Percentiles rank a stretch among this genome's conserved stretches.
These are phyloP conservation scores for Rhizophlyctis rosea DNA, from an alignment of 192 early-diverging fungal genomes.

Conservation along the genomic window DNA sequence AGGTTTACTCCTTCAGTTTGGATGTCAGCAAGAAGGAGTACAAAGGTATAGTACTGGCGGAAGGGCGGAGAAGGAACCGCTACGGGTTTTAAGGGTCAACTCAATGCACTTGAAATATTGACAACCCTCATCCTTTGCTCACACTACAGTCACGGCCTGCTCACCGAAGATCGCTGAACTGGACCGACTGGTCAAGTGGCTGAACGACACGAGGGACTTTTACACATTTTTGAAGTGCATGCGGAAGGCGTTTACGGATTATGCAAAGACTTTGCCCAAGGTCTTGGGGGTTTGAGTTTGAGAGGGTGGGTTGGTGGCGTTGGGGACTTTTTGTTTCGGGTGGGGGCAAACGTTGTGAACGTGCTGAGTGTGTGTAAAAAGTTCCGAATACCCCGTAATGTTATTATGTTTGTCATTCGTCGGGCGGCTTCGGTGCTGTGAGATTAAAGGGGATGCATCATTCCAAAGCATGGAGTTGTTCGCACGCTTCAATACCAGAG, in stretches of 20 bases:
- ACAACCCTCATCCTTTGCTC: neutral
- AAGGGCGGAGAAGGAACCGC: neutral
- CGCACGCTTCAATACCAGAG: too few relatives aligned
- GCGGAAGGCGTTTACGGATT: slow-evolving; percentile 54
- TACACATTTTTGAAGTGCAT: slow-evolving; percentile 68
- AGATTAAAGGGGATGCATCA: too few relatives aligned
- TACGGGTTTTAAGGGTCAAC: neutral
- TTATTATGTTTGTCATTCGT: too few relatives aligned
- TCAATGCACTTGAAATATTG: neutral
- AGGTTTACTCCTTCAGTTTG: slow-evolving; percentile 51
- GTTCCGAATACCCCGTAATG: too few relatives aligned
- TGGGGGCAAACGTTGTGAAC: too few relatives aligned
- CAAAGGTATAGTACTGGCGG: slow-evolving; percentile 33
- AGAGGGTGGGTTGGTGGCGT: too few relatives aligned
- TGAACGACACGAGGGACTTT: slow-evolving; percentile 66
- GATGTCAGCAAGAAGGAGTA: slow-evolving; percentile 58
- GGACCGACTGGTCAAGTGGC: slow-evolving; percentile 40
- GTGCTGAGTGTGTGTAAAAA: too few relatives aligned
- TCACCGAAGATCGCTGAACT: slow-evolving; percentile 47
- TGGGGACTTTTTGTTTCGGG: too few relatives aligned
- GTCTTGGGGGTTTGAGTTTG: too few relatives aligned
- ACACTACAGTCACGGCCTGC: slow-evolving; percentile 47
- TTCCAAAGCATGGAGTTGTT: too few relatives aligned
- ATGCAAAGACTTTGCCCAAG: slow-evolving; percentile 28
- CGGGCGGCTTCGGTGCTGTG: too few relatives aligned